These are phyloP conservation scores for Heliamphora exappendiculata DNA, from an alignment of 148 eudicot species.

Conservation along the genomic window DNA sequence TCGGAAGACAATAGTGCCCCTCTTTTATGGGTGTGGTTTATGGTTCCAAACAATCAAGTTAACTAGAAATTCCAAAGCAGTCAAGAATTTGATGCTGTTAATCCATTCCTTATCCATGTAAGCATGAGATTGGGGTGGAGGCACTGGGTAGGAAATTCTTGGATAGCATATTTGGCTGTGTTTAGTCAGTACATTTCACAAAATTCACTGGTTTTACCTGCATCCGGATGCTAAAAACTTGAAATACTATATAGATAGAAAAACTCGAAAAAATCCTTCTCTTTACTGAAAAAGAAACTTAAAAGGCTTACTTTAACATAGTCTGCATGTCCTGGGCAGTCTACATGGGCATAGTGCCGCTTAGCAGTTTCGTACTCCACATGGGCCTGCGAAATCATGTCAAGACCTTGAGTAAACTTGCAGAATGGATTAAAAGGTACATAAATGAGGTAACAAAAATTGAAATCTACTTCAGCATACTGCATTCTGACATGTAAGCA, in stretches of 20 bases:
- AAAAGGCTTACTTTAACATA: slow-evolving; percentile 65
- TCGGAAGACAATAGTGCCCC: not conserved
- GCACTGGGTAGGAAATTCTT: not conserved
- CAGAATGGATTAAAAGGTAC: not conserved
- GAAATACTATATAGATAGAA: not conserved
- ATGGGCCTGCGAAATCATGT: slow-evolving; percentile 51
- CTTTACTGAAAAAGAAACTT: not conserved
- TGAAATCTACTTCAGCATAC: not conserved
- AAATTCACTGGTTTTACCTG: not conserved
- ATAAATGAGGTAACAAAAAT: not conserved
- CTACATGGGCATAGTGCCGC: slow-evolving; percentile 81
- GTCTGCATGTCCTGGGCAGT: slow-evolving; percentile 87
- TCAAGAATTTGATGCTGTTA: not conserved
- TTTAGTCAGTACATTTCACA: not conserved
- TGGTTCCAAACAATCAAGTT: not conserved
- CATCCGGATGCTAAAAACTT: not conserved
- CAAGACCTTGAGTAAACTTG: not conserved
- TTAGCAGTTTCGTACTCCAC: slow-evolving; percentile 91
- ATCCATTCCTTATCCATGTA: not conserved
- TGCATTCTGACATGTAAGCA: not conserved
- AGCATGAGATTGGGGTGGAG: not conserved
- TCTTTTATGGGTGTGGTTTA: not conserved
- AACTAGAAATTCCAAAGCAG: not conserved
- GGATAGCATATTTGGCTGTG: not conserved
- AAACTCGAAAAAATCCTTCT: not conserved